phyloP scores from a whole-genome alignment of 2,329 filamentous ascomycete genomes.

The Fusarium sp. region DNA sequence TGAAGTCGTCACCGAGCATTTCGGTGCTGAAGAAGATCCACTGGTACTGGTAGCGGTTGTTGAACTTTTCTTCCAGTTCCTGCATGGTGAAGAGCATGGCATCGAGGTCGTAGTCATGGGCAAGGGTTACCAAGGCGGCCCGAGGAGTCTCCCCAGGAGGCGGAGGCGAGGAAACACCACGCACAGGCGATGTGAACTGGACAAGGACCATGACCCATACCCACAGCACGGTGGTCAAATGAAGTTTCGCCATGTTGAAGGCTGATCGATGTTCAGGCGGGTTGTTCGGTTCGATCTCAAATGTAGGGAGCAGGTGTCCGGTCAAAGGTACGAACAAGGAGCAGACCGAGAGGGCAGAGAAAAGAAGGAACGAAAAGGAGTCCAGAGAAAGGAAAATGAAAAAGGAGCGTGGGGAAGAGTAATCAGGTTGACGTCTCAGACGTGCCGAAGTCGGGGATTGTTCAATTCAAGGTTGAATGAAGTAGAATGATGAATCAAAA shows the following conservation, averaged over 20 bases:
- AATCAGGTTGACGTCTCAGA: slow-evolving; percentile 28
- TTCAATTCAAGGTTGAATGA: slow-evolving; percentile 33
- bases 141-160: slow-evolving; percentile 42
- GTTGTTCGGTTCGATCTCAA: background rate
- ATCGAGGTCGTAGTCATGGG: slow-evolving; percentile 48
- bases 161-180: slow-evolving; percentile 29
- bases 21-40: slow-evolving; percentile 91
- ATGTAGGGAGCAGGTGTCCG: background rate
- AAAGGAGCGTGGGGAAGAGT: slow-evolving; percentile 32
- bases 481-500: slow-evolving; percentile 32
- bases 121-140: slow-evolving; percentile 50
- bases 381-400: slow-evolving; percentile 22
- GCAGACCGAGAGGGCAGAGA: slow-evolving; percentile 22
- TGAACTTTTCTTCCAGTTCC: slow-evolving; percentile 73
- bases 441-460: slow-evolving; percentile 34
- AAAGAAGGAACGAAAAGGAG: slow-evolving; percentile 14
- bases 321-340: slow-evolving; percentile 15
- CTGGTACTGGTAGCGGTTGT: slow-evolving; percentile 84
- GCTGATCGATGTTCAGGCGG: background rate
- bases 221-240: slow-evolving; percentile 19
- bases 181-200: slow-evolving; percentile 34
- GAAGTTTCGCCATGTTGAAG: slow-evolving; percentile 34
- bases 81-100: slow-evolving; percentile 59
- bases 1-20: slow-evolving; percentile 83
- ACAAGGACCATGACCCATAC: slow-evolving; percentile 37